Percentiles rank a stretch among this genome's conserved stretches.
Evolutionary conservation across 371 early-diverging fungal genomes (phyloP).

Genomic region (Mucor racemosus): DNA sequence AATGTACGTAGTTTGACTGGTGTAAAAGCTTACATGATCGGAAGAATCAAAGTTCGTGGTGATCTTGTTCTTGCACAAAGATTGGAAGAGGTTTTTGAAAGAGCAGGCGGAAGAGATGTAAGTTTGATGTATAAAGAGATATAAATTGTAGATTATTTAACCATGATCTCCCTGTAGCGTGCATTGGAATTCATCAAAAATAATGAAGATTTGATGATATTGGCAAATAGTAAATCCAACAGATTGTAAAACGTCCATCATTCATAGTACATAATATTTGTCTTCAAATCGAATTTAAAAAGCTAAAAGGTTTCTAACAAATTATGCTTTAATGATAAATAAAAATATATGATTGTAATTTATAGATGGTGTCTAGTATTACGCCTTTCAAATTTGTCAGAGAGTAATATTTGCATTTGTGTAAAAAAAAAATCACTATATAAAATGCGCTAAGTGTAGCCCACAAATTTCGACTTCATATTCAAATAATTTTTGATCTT

Average conservation of each 20-base stretch:
- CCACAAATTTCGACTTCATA: no score
- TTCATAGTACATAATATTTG: no score
- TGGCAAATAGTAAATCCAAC: constrained; percentile 7
- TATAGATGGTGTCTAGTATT: no score
- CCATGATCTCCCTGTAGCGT: constrained; percentile 14
- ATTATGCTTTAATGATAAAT: no score
- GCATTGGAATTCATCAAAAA: constrained; percentile 45
- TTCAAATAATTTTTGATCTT: no score
- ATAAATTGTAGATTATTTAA: neutral
- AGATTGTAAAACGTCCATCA: neutral
- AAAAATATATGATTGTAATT: no score
- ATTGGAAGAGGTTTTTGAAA: constrained; percentile 52
- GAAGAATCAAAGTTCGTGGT: constrained; percentile 51
- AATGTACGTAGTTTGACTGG: constrained; percentile 41
- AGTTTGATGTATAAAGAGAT: neutral
- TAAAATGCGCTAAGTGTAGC: no score
- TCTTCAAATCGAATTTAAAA: no score
- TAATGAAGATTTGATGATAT: constrained; percentile 31
- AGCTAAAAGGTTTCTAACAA: no score
- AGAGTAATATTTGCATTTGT: no score
- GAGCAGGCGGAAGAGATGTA: constrained; percentile 49
- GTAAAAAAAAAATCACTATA: no score
- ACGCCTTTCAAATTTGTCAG: no score
- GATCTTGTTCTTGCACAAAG: constrained; percentile 50
- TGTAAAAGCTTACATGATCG: constrained; percentile 52